Base-by-base conservation (phyloP, 2,329 filamentous ascomycete species). In the Diaporthe amygdali region DNA sequence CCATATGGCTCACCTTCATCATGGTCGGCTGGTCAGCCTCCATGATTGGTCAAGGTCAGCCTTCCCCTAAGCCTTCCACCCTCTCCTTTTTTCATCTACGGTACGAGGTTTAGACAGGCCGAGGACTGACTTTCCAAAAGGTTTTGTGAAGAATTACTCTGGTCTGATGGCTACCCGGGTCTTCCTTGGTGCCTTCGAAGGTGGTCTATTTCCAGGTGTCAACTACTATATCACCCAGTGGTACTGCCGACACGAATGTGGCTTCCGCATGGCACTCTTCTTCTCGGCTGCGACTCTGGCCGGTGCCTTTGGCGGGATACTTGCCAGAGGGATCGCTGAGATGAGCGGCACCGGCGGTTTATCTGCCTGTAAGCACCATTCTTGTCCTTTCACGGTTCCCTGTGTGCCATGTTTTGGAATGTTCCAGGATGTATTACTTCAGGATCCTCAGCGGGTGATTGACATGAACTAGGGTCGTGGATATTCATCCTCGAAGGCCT, bases 401-500 rank as follows among this genome's bases (percentile, higher is more conserved):
- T n/a, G n/a, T n/a, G n/a, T n/a, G n/a, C n/a, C n/a, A n/a, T n/a
- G n/a, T n/a, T n/a, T n/a, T n/a, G n/a, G n/a, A n/a, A n/a, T n/a
- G n/a, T n/a, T n/a, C n/a, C n/a, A n/a, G n/a, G n/a, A n/a, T n/a
- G n/a, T n/a, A n/a, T n/a, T n/a, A n/a, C n/a, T n/a, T n/a, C n/a
- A n/a, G n/a, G n/a, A n/a, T n/a, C n/a, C n/a, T n/a, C n/a, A n/a
- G n/a, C n/a, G n/a, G n/a, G n/a, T n/a, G n/a, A n/a, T n/a, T n/a
- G n/a, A n/a, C n/a, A n/a, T n/a, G n/a, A n/a, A n/a, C n/a, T n/a
- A n/a, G n/a, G n/a, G 93, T 85, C 89, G 2, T 95, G 92, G 93
- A 94, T 96, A 66, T 96, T 96, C 79, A 92, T 95, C 71, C 82
- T 94, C 4, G 91, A 93, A 78, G 88, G 88, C 37, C 71, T 87